These are phyloP conservation scores for Cucurbita argyrosperma DNA, from an alignment of 306 rosid genomes.

Conservation along the genomic window DNA sequence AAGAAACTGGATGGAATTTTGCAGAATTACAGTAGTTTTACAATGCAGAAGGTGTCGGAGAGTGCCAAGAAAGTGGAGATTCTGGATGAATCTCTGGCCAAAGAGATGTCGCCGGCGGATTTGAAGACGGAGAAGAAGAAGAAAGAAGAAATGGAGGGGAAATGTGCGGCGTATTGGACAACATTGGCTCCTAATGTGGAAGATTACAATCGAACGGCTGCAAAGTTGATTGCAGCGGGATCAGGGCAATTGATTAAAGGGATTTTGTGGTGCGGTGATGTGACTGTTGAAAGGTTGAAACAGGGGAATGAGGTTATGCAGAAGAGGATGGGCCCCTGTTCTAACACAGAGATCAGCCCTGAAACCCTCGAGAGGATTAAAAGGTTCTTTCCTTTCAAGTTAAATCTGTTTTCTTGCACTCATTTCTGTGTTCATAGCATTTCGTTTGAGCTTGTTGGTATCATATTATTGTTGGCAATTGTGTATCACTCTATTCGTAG, in stretches of 20 bases:
- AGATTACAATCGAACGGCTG: constrained; percentile 61
- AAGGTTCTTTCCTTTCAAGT: constrained; percentile 25
- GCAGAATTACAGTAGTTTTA: constrained; percentile 35
- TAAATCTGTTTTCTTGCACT: neutral
- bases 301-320: constrained; percentile 75
- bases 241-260: constrained; percentile 68
- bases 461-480: neutral
- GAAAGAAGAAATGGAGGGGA: constrained; percentile 53
- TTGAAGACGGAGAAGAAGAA: constrained; percentile 50
- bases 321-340: constrained; percentile 35
- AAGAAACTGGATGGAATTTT: constrained; percentile 43
- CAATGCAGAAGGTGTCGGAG: constrained; percentile 61
- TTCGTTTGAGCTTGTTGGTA: neutral
- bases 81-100: constrained; percentile 43
- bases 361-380: constrained; percentile 64
- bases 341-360: constrained; percentile 45
- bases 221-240: constrained; percentile 65
- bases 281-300: constrained; percentile 69
- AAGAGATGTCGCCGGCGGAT: constrained; percentile 55
- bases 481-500: neutral
- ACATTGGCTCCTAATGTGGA: constrained; percentile 94
- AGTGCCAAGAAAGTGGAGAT: constrained; percentile 48
- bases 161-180: constrained; percentile 80
- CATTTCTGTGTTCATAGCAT: neutral
- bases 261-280: constrained; percentile 94